These are phyloP conservation scores for Emergomyces orientalis DNA, from an alignment of 2,329 filamentous ascomycete species.

Conservation along the genomic window DNA sequence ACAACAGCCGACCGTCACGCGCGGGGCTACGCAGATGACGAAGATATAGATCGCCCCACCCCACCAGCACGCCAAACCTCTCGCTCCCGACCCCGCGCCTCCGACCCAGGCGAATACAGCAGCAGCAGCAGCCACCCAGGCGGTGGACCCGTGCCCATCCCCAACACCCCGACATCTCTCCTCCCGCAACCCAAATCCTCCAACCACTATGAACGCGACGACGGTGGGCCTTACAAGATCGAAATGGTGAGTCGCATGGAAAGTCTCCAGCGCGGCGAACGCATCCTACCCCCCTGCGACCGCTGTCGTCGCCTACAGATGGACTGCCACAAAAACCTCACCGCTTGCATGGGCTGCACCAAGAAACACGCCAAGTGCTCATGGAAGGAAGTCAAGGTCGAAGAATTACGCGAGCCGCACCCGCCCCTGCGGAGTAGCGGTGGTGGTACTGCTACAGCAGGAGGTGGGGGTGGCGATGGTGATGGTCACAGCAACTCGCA, in stretches of 20 bases:
- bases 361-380: conserved; percentile 84
- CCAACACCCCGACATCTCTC: conserved; percentile 45
- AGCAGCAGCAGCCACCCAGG: conserved; percentile 28
- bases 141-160: conserved; percentile 43
- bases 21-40: conserved; percentile 27
- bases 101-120: conserved; percentile 32
- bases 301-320: conserved; percentile 70
- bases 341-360: conserved; percentile 77
- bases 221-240: conserved; percentile 50
- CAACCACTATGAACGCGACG: conserved; percentile 43
- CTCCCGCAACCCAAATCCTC: conserved; percentile 41
- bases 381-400: conserved; percentile 71
- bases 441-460: neutral
- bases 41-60: conserved; percentile 18
- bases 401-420: conserved; percentile 45
- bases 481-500: neutral
- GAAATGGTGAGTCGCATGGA: conserved; percentile 70
- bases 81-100: conserved; percentile 25
- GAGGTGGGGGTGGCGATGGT: too few relatives aligned
- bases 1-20: conserved; percentile 48
- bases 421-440: conserved; percentile 8
- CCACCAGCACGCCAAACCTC: conserved; percentile 23
- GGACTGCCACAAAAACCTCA: conserved; percentile 76
- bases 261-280: conserved; percentile 60
- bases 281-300: conserved; percentile 74